Evolutionary conservation across 228 moss, liverwort and hornwort species (phyloP).

Genomic region (Sphagnum magellanicum): DNA sequence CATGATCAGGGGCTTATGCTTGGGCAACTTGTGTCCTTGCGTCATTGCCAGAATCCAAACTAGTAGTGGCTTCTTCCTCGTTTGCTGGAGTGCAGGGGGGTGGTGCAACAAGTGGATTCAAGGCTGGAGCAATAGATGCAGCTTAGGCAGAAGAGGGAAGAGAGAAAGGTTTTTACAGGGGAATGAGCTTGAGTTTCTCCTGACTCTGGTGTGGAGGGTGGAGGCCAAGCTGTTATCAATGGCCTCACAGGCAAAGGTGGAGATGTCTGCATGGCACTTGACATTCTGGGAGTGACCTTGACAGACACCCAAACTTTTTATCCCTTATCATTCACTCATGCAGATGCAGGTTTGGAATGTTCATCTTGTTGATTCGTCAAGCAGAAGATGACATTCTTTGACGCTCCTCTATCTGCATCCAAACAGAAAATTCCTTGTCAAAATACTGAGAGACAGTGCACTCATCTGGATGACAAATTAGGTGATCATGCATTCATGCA

Average conservation of each 20-base stretch:
- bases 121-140: background rate
- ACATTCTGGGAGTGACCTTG: constrained; percentile 9
- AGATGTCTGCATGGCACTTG: constrained; percentile 18
- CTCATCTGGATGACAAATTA: too few species aligned
- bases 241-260: constrained; percentile 30
- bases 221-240: constrained; percentile 31
- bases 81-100: constrained; percentile 6
- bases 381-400: constrained; percentile 38
- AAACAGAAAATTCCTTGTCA: too few species aligned
- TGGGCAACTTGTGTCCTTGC: constrained; percentile 9
- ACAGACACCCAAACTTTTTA: constrained; percentile 11
- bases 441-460: too few species aligned
- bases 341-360: constrained; percentile 10
- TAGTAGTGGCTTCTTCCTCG: background rate
- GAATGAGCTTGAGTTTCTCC: constrained; percentile 2
- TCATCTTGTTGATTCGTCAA: constrained; percentile 17
- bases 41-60: constrained; percentile 16
- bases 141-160: background rate
- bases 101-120: background rate
- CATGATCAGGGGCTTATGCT: constrained; percentile 1
- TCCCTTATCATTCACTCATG: constrained; percentile 20
- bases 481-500: too few species aligned
- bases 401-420: constrained; percentile 63
- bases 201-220: constrained; percentile 27
- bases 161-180: background rate